These are phyloP conservation scores for Penicillium sp. DNA, from an alignment of 2,329 filamentous ascomycete genomes.

Conservation along the genomic window DNA sequence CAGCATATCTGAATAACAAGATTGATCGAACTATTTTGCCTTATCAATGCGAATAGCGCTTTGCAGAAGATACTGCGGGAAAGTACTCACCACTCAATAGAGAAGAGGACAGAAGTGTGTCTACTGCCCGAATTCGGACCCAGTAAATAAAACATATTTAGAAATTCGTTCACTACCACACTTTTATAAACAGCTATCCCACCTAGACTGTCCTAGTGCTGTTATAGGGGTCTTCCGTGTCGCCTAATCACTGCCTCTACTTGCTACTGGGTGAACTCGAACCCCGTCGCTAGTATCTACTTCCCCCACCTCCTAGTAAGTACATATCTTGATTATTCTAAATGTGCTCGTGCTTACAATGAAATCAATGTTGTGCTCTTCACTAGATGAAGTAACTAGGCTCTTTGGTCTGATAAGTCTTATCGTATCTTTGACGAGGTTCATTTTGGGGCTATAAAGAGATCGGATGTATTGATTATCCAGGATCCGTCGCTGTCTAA, in stretches of 20 bases:
- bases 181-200: background rate
- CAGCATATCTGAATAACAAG: background rate
- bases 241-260: background rate
- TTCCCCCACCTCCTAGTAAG: background rate
- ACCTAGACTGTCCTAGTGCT: background rate
- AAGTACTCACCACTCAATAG: slow-evolving; percentile 5
- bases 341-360: background rate
- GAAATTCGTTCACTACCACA: slow-evolving; percentile 3
- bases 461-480: slow-evolving; percentile 5
- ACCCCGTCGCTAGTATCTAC: background rate
- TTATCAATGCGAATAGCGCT: too few relatives aligned
- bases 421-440: slow-evolving; percentile 2
- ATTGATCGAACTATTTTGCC: background rate
- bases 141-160: slow-evolving; percentile 8
- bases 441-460: slow-evolving; percentile 5
- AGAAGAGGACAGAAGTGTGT: slow-evolving; percentile 8
- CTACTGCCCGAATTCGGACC: slow-evolving; percentile 7
- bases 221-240: background rate
- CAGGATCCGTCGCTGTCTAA: background rate
- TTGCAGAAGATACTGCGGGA: too few relatives aligned
- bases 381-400: slow-evolving; percentile 1
- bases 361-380: slow-evolving; percentile 1
- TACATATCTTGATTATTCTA: background rate
- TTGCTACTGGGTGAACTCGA: background rate
- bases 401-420: background rate